Percentiles rank a stretch among this genome's conserved stretches.
phyloP scores from a whole-genome alignment of 2,329 filamentous ascomycete genomes.

The Teratosphaeria destructans region DNA sequence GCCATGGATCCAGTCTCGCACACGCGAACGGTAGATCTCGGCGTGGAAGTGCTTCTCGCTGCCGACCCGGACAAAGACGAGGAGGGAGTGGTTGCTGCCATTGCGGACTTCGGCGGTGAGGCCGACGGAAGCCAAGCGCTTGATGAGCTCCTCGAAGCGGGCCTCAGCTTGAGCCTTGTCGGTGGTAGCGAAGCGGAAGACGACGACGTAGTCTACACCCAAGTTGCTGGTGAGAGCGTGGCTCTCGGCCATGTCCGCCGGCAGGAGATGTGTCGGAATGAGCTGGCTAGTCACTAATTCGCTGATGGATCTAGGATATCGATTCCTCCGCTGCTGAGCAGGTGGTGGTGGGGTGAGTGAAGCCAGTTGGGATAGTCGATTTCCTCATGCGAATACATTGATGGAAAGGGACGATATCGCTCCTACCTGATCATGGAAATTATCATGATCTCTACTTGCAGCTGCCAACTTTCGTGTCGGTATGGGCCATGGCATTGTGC shows the following conservation, averaged over 20 bases:
- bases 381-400: background rate
- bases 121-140: slow-evolving; percentile 66
- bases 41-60: slow-evolving; percentile 64
- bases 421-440: background rate
- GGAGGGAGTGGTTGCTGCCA: slow-evolving; percentile 61
- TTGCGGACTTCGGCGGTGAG: slow-evolving; percentile 78
- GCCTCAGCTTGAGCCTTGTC: slow-evolving; percentile 60
- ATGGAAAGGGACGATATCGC: background rate
- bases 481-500: background rate
- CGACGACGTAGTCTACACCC: slow-evolving; percentile 80
- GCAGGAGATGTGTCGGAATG: slow-evolving; percentile 9
- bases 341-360: background rate
- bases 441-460: background rate
- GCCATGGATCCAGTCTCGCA: slow-evolving; percentile 90
- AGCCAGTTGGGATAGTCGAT: background rate
- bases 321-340: background rate
- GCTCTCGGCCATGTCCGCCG: slow-evolving; percentile 25
- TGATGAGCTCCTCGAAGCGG: slow-evolving; percentile 67
- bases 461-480: background rate
- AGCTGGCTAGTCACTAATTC: slow-evolving; percentile 22
- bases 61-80: slow-evolving; percentile 74
- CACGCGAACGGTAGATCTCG: slow-evolving; percentile 69
- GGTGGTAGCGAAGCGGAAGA: slow-evolving; percentile 60
- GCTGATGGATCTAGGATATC: slow-evolving; percentile 11
- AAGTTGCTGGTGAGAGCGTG: slow-evolving; percentile 41